Evolutionary conservation across 139 green algal genomes (phyloP), one percentile per base, ranked within the genome.

Genomic region (Nannochloris sp.): DNA sequence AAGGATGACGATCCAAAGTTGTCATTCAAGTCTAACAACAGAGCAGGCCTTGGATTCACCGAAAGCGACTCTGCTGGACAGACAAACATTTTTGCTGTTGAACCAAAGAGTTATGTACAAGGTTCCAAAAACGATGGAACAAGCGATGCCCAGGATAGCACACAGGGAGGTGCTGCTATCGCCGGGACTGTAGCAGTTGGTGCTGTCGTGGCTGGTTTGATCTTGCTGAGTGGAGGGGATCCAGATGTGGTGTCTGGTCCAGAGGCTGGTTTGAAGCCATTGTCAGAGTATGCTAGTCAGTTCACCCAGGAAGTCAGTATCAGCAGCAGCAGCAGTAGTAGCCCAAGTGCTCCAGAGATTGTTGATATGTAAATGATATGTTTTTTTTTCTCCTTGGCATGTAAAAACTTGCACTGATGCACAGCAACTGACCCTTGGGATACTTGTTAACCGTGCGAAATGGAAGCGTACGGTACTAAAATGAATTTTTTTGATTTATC

Each of bases 41-140:
- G 62, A 19, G 12, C 69, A 60, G 46, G 50, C 12, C 57, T 77
- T 27, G 81, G 81, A 6, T 88, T 81, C 51, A 75, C 67, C 4
- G 74, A 83, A 44, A 71, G 78, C 50, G 81, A 88, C 57, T 84
- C 77, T 54, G 81, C 81, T 18, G 81, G 81, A 7, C 81, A 87
- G 69, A 72, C 70, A 31, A 88, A 87, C 66, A 81, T 87, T 9
- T 87, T 87, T 56, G 77, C 78, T 29, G 76, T 83, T 11, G 64
- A 78, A 60, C 71, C 71, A 54, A 78, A 73, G 64, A 48, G 5
- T 6, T 78, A 78, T 23, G 71, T 78, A 18, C 40, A 53, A 6
- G 71, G 71, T 44, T 64, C 57, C n/a, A 43, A 14, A 16, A 40
- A 31, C 2, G 71, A 78, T 65, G 49, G 24, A 5, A 72, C 63